These are phyloP conservation scores for Taphrina populina DNA, from an alignment of 1,139 yeast species.

Conservation along the genomic window DNA sequence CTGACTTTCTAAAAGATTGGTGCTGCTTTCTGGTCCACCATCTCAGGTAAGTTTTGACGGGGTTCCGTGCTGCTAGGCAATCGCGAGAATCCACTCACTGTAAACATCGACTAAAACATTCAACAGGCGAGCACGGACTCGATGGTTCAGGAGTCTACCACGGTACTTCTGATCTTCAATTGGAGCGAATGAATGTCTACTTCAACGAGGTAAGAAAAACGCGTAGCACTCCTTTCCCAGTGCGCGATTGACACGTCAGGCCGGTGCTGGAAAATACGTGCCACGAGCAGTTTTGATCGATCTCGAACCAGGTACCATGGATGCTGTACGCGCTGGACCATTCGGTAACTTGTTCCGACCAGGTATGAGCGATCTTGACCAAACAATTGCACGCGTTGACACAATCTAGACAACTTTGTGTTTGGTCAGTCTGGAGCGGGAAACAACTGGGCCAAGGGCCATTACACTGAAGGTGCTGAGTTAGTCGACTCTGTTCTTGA, in stretches of 20 bases:
- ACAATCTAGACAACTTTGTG: slow-evolving; percentile 44
- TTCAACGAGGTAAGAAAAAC: slow-evolving; percentile 40
- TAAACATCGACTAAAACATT: neutral
- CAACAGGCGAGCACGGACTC: slow-evolving; percentile 90
- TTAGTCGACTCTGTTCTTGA: slow-evolving; percentile 51
- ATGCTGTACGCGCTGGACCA: slow-evolving; percentile 49
- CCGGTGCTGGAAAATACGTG: slow-evolving; percentile 49
- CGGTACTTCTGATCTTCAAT: slow-evolving; percentile 47
- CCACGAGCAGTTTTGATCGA: slow-evolving; percentile 53
- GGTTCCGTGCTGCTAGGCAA: neutral
- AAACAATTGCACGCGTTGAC: neutral
- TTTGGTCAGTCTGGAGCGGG: slow-evolving; percentile 52
- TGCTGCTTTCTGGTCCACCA: slow-evolving; percentile 72
- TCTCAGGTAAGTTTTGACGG: slow-evolving; percentile 7
- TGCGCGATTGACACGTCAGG: slow-evolving; percentile 39
- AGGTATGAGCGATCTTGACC: slow-evolving; percentile 42
- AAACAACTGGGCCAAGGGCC: slow-evolving; percentile 55
- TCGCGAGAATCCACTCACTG: neutral
- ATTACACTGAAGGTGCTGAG: slow-evolving; percentile 53
- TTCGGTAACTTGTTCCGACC: slow-evolving; percentile 51
- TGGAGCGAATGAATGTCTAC: slow-evolving; percentile 48
- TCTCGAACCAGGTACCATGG: slow-evolving; percentile 52
- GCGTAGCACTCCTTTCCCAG: neutral
- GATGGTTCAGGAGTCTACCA: slow-evolving; percentile 64
- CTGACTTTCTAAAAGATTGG: slow-evolving; percentile 48